Evolutionary conservation across 2,329 filamentous ascomycete genomes (phyloP), one percentile per base, ranked within the genome.

Genomic region (Talaromyces rugulosus): DNA sequence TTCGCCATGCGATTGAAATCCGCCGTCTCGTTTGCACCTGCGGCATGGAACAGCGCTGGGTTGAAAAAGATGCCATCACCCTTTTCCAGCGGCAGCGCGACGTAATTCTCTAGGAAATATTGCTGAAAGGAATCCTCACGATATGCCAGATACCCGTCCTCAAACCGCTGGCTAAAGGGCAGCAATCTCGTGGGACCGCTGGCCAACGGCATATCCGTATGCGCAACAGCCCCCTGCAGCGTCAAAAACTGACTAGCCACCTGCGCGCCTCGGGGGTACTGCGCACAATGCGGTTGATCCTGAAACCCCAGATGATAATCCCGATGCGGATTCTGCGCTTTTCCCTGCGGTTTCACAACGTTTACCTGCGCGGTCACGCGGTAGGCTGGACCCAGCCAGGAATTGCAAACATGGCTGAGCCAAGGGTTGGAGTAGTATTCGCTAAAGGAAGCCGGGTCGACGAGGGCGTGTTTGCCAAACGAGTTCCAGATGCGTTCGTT

Each of bases 401-500:
- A 72, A 18, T 80, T 78, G 55, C 79, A 81, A 28, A 87, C 79
- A 7, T 81, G 69, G 0, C 76, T 72, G 2, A 88, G 78, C 77
- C 82, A 86, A 0, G 84, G 84, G 65, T 88, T 88, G 4, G 83
- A 78, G 71, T 85, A 18, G 77, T 88, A 88, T 6, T 70, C 63
- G 0, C 83, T 63, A 67, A 88, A 88, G 0, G 81, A 83, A 3
- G 68, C 51, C 0, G 85, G 81, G 64, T 86, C 80, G 31, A 74
- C 68, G 2, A 83, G 70, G 23, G 79, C 82, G 67, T 88, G 86
- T 68, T 88, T 89, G 64, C 81, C 81, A 72, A 88, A 85, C 0
- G 85, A 85, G 74, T 88, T 88, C 85, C 85, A 89, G 74, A 88
- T 87, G 9, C 86, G 80, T 59, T 83, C 78, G 68, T 88, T 88